A percentile compares a stretch with the other conserved stretches of the same genome.
Conservation (phyloP, 257 asterid genomes). For the Solanum pennellii region DNA sequence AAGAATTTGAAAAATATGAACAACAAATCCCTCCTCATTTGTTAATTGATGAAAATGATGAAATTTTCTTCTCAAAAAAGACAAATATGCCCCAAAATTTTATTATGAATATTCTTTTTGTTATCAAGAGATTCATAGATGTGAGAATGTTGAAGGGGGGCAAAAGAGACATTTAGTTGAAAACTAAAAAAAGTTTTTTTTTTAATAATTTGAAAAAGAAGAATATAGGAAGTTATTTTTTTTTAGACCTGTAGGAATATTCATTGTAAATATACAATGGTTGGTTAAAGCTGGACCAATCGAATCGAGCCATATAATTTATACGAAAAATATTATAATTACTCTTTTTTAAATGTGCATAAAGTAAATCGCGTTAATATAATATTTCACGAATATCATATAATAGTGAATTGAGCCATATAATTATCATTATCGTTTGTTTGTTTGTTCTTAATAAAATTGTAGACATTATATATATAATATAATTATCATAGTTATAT, state of each 20-base stretch:
- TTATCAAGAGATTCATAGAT: neutral
- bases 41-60: neutral
- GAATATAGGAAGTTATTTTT: too few relatives aligned
- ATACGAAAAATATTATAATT: neutral
- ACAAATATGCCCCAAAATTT: neutral
- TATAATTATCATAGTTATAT: too few relatives aligned
- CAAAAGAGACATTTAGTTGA: neutral
- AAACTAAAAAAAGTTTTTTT: neutral
- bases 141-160: neutral
- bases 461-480: neutral
- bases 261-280: neutral
- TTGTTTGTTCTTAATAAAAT: too few relatives aligned
- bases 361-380: too few relatives aligned
- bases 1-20: neutral
- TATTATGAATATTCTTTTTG: neutral
- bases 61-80: neutral
- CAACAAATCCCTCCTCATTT: neutral
- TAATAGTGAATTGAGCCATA: neutral
- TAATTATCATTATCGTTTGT: too few relatives aligned
- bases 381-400: neutral
- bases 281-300: neutral
- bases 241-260: neutral
- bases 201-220: neutral
- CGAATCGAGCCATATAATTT: neutral
- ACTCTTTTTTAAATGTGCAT: neutral